Conservation (phyloP, 177 flowering plant genomes). For the Vitis hybrid region DNA sequence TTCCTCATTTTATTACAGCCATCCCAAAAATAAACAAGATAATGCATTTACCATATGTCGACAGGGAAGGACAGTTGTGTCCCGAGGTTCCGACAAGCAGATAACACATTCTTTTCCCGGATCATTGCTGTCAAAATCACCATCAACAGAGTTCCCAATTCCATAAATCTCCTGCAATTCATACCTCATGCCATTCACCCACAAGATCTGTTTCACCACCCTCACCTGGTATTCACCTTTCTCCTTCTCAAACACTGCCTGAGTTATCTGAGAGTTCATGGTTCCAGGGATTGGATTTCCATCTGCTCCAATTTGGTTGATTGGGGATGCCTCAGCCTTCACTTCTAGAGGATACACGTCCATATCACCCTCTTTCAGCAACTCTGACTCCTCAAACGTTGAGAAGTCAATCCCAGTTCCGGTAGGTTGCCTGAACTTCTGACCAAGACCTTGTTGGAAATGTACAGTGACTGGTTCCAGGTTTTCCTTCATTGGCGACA, state of each 20-base stretch:
- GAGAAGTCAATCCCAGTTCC: slow-evolving; percentile 91
- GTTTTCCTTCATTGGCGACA: slow-evolving; percentile 64
- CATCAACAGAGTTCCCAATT: slow-evolving; percentile 86
- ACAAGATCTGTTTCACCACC: slow-evolving; percentile 86
- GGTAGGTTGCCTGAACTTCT: slow-evolving; percentile 81
- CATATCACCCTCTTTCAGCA: slow-evolving; percentile 46
- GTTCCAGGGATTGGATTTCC: slow-evolving; percentile 34
- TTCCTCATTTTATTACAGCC: slow-evolving; percentile 4
- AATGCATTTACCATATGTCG: slow-evolving; percentile 81
- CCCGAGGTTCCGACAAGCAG: slow-evolving; percentile 95
- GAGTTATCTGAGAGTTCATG: slow-evolving; percentile 82
- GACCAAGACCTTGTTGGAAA: slow-evolving; percentile 84
- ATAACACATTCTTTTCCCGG: slow-evolving; percentile 98
- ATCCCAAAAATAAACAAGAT: background rate
- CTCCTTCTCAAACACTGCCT: slow-evolving; percentile 84
- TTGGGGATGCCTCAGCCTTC: slow-evolving; percentile 70
- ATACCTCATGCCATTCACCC: slow-evolving; percentile 87
- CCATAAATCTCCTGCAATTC: slow-evolving; percentile 98
- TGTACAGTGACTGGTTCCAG: slow-evolving; percentile 63
- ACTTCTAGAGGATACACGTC: slow-evolving; percentile 81
- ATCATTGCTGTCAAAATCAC: slow-evolving; percentile 78
- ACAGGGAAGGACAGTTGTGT: slow-evolving; percentile 99
- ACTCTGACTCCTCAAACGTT: slow-evolving; percentile 64
- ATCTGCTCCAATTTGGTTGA: slow-evolving; percentile 33
- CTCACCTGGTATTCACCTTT: slow-evolving; percentile 70